These are phyloP conservation scores for Penicillium daleae DNA, from an alignment of 495 filamentous ascomycete species.

Conservation along the genomic window DNA sequence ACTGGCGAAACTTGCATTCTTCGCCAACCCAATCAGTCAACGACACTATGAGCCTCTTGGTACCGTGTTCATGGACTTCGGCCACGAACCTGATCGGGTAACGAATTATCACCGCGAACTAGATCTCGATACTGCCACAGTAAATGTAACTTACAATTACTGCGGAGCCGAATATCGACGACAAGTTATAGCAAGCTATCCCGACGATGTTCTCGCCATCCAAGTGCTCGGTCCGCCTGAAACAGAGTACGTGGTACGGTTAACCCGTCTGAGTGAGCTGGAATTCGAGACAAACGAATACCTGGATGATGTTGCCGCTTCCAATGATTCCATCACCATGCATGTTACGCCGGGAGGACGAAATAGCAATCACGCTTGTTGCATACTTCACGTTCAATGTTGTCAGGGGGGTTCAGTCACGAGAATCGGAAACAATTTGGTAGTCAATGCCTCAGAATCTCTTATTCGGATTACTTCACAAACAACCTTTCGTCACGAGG, in stretches of 20 bases:
- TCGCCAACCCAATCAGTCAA: constrained; percentile 47
- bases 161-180: constrained; percentile 35
- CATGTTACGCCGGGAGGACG: constrained; percentile 44
- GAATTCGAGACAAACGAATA: constrained; percentile 48
- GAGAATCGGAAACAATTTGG: constrained; percentile 37
- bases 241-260: constrained; percentile 31
- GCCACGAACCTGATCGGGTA: constrained; percentile 34
- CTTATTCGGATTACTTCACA: constrained; percentile 46
- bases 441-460: constrained; percentile 33
- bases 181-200: constrained; percentile 45
- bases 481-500: constrained; percentile 40
- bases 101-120: constrained; percentile 49
- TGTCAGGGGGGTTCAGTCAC: constrained; percentile 28
- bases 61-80: constrained; percentile 51
- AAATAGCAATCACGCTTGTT: constrained; percentile 38
- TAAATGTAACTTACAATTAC: constrained; percentile 43
- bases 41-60: constrained; percentile 54
- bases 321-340: constrained; percentile 38
- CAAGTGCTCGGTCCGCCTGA: constrained; percentile 37
- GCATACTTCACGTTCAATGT: constrained; percentile 33
- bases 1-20: constrained; percentile 43
- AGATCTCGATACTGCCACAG: constrained; percentile 41
- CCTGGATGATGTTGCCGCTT: constrained; percentile 36
- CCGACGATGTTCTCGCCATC: constrained; percentile 47
- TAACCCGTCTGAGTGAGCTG: constrained; percentile 39